These are phyloP conservation scores for Oryza glaberrima DNA, from an alignment of 176 grass and related monocot genomes.

Conservation along the genomic window DNA sequence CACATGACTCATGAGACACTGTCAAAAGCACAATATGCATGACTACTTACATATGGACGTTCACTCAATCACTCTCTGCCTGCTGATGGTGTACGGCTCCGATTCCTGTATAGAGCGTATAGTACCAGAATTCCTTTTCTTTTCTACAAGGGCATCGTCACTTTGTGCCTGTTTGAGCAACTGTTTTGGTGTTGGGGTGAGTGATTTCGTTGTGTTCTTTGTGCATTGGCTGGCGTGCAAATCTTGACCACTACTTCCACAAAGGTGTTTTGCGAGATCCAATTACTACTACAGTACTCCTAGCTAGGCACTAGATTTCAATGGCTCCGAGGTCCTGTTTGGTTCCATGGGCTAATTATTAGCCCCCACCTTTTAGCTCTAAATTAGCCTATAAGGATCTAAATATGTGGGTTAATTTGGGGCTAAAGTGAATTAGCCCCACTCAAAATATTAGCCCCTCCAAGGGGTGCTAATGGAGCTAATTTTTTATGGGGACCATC, in stretches of 20 bases:
- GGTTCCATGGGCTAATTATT: no score
- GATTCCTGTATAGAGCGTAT: background rate
- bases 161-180: background rate
- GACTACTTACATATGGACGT: background rate
- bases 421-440: no score
- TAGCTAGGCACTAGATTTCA: conserved; percentile 31
- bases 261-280: conserved; percentile 42
- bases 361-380: no score
- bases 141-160: background rate
- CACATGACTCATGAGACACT: background rate
- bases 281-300: background rate
- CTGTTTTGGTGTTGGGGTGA: background rate
- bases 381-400: no score
- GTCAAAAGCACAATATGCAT: background rate
- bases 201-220: conserved; percentile 34
- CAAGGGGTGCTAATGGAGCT: no score
- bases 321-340: background rate
- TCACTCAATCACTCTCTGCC: background rate
- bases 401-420: no score
- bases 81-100: background rate
- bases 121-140: background rate
- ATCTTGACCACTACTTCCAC: conserved; percentile 22
- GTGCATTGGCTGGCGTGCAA: conserved; percentile 48
- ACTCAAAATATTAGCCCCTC: no score
- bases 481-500: no score